phyloP scores from a whole-genome alignment of 768 basidiomycete genomes.

The Rhodosporidiobolus sp. region DNA sequence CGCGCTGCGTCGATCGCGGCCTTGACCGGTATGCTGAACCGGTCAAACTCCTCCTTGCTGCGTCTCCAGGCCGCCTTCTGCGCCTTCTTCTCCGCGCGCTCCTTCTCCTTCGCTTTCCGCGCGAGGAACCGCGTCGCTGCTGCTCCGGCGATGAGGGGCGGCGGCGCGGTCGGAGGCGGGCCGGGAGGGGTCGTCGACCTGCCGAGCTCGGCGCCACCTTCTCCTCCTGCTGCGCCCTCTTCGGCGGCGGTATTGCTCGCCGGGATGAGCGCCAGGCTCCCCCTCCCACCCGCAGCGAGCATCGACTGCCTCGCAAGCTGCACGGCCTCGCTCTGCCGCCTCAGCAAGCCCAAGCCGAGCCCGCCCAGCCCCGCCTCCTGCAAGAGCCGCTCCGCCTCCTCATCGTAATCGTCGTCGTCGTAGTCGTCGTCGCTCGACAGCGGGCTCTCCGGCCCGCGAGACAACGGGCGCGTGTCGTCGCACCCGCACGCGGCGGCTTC shows the following conservation, averaged over 20 bases:
- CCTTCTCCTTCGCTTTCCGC: not conserved
- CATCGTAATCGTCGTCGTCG: not conserved
- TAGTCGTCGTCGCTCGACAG: not conserved
- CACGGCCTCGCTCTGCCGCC: conserved; percentile 1
- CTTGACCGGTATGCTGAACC: conserved; percentile 18
- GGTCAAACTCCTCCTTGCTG: conserved; percentile 21
- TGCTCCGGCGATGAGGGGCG: not conserved
- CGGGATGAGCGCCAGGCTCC: not conserved
- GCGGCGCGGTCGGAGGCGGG: too few species aligned
- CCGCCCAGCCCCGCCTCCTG: not conserved
- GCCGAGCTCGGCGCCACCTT: not conserved
- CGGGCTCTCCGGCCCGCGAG: not conserved
- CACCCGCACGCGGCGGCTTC: not conserved
- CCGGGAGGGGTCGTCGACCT: not conserved
- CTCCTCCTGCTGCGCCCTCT: too few species aligned
- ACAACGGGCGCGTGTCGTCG: not conserved
- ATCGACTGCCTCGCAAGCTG: not conserved
- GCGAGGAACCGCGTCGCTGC: not conserved
- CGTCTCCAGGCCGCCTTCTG: not conserved
- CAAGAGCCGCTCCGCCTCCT: not conserved
- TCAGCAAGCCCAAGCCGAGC: not conserved
- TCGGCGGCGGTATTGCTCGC: not conserved
- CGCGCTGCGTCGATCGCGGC: conserved; percentile 12
- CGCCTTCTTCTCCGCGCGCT: not conserved
- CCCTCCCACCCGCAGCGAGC: too few species aligned